Base-by-base conservation (phyloP, 2,329 filamentous ascomycete species). In the Apiospora hydei region DNA sequence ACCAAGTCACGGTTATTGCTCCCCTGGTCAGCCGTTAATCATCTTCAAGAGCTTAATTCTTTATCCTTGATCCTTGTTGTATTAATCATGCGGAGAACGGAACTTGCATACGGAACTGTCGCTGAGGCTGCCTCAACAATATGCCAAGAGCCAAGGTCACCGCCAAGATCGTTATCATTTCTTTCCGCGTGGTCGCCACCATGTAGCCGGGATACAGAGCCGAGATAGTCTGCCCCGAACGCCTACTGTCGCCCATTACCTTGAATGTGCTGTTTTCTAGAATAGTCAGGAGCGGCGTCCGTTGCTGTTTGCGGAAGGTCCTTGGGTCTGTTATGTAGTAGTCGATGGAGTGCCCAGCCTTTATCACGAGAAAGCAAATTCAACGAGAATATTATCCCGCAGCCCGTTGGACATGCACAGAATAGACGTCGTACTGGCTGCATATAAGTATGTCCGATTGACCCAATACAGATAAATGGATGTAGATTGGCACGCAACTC, bases 231-330 rank as follows among this genome's bases (percentile, higher is more conserved):
- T 41, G 8, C 34, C 2, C n/a, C 57, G 34, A 41, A n/a, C 41
- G 34, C 26, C 34, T 21, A 24, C 18, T 10, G 21, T 64, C 34
- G 30, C 26, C 18, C 21, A 64, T 41, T 18, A 8, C 34, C 1
- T 2, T 41, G 6, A 8, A 21, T 38, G 34, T 18, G 16, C 16
- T 34, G 16, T 21, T 38, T 38, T 38, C 53, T 38, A 34, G 53
- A 57, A 16, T 3, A 11, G 34, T 41, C 4, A n/a, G 57, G 34
- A 41, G 57, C 57, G 57, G 57, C 57, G n/a, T 21, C 57, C 41
- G 13, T 41, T 64, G 34, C 57, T 64, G 34, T 64, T 64, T 64
- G 57, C 57, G 57, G 57, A 64, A 64, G 57, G 57, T 41, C 57
- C 18, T 64, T 24, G 57, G 10, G 34, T 14, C 21, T n/a, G 38